Evolutionary conservation across 768 basidiomycete species (phyloP), one percentile per base, ranked within the genome.

Genomic region (Auriscalpium orientale): DNA sequence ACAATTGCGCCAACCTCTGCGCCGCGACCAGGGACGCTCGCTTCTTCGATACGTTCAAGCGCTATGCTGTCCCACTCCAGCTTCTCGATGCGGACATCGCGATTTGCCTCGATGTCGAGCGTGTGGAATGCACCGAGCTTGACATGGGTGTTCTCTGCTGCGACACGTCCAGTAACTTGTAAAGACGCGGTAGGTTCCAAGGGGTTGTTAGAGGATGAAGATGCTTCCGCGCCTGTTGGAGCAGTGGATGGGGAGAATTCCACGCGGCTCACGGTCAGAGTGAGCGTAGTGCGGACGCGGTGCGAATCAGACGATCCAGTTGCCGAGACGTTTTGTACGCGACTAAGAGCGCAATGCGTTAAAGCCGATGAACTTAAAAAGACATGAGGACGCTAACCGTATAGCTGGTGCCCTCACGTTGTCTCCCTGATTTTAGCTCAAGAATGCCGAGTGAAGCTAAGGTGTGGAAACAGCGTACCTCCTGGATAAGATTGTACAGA

Each of bases 1-100:
- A 99, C 91, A 21, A 99, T 79, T 0, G 97, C 97, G 13, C 91
- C 97, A 4, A 99, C 87, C 65, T 99, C 97, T 5, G 97, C 97
- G 0, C 97, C 95, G 62, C 88, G 77, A 22, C 95, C 97, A n/a
- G 93, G 93, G 40, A 90, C 75, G 54, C 91, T 94, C 20, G 93
- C 82, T 59, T 98, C 97, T 51, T 89, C 78, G 0, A 99, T 82
- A 18, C 95, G 78, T 33, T 83, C 79, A 13, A 87, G 68, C 1
- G 94, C 88, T 51, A 99, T 73, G 56, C 89, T 91, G 65, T 99
- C 97, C 97, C 97, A 99, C 15, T 89, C 90, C 53, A 87, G 82
- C 38, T 97, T 99, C 68, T 90, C 87, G 58, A 99, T 85, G 46
- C 91, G 81, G 51, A 99, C 83, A 68, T 98, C 87, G 7, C 95